A percentile compares a stretch with the other conserved stretches of the same genome.
Conservation (phyloP, 192 early-diverging fungal genomes). For the Paraglomus brasilianum region DNA sequence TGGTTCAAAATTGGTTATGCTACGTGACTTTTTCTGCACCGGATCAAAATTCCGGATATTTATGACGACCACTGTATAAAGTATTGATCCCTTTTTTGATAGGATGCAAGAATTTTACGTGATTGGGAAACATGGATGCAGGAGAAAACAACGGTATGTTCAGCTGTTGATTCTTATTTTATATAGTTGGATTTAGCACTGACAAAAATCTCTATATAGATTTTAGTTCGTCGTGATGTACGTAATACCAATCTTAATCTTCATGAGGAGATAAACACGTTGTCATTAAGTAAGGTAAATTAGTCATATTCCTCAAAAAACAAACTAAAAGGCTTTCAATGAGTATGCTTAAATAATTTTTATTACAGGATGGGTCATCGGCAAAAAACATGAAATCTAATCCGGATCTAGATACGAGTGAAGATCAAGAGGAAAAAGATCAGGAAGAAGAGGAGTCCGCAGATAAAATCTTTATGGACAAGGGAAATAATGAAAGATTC, state of each 20-base stretch:
- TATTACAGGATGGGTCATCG: conserved; percentile 19
- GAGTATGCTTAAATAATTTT: conserved; percentile 23
- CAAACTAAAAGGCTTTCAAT: conserved; percentile 24
- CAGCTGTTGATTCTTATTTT: conserved; percentile 6
- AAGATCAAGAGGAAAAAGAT: no score
- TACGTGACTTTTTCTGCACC: not conserved
- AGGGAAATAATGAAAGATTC: conserved; percentile 19
- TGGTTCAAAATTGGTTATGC: no score
- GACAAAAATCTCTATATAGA: conserved; percentile 17
- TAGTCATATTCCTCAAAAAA: conserved; percentile 21
- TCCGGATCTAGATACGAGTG: no score
- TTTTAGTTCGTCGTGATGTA: conserved; percentile 14
- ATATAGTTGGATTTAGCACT: conserved; percentile 17
- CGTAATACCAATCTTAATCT: conserved; percentile 22
- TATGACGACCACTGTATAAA: not conserved
- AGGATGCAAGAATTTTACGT: conserved; percentile 3
- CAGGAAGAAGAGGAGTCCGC: conserved; percentile 13
- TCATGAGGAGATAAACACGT: conserved; percentile 16
- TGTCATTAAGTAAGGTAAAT: conserved; percentile 22
- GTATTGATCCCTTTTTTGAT: conserved; percentile 4
- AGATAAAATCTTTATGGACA: conserved; percentile 27
- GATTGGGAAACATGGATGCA: conserved; percentile 22
- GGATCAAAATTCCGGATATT: not conserved
- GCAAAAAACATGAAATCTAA: not conserved
- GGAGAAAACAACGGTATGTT: conserved; percentile 11